Conservation (phyloP, 768 basidiomycete species). For the Trametes elegans region DNA sequence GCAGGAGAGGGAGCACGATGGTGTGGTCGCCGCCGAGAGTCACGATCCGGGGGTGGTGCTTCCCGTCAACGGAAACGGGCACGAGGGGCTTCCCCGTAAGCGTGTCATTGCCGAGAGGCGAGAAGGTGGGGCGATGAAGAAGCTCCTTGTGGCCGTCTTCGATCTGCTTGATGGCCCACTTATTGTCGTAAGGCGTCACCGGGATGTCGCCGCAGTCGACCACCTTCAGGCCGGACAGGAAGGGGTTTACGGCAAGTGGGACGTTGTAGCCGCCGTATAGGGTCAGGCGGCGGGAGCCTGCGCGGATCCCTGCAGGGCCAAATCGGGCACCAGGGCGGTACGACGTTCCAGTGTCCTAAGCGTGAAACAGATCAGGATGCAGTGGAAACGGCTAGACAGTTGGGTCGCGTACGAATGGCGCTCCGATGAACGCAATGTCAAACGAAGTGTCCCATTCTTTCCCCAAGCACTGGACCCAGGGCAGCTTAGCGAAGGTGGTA, state of each 20-base stretch:
- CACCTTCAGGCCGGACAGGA: constrained; percentile 61
- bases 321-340: constrained; percentile 85
- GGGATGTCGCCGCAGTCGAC: constrained; percentile 81
- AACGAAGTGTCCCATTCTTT: constrained; percentile 54
- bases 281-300: constrained; percentile 72
- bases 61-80: constrained; percentile 66
- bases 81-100: constrained; percentile 53
- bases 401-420: constrained; percentile 57
- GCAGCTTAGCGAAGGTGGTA: constrained; percentile 84
- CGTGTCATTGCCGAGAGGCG: constrained; percentile 61
- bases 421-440: constrained; percentile 83
- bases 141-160: constrained; percentile 69
- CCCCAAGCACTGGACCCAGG: constrained; percentile 77
- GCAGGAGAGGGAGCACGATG: constrained; percentile 63
- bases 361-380: not conserved
- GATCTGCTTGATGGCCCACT: constrained; percentile 70
- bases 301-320: constrained; percentile 80
- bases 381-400: not conserved
- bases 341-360: constrained; percentile 74
- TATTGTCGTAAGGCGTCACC: constrained; percentile 77
- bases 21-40: constrained; percentile 90
- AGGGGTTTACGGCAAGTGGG: constrained; percentile 70
- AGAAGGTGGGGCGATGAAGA: constrained; percentile 60
- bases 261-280: constrained; percentile 80
- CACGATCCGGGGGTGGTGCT: constrained; percentile 74